A percentile compares a stretch with the other conserved stretches of the same genome.
Evolutionary conservation across 2,329 filamentous ascomycete genomes (phyloP).

Genomic region (Microcyclospora pomicola): DNA sequence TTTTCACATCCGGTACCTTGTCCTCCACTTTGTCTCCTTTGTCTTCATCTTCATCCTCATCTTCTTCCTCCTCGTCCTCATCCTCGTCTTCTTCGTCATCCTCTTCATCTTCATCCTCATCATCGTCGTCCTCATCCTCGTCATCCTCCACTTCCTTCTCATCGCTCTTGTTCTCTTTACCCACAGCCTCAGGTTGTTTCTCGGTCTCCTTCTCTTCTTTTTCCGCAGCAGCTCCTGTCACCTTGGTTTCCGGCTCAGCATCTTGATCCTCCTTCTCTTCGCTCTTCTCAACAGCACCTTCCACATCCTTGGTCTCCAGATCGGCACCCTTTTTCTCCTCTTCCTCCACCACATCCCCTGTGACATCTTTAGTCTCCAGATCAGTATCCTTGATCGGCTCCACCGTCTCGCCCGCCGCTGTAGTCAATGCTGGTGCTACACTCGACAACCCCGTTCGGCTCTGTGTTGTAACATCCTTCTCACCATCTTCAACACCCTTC

Average conservation of each 20-base stretch:
- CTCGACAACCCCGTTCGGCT: neutral
- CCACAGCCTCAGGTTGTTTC: neutral
- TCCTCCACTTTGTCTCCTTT: slow-evolving; percentile 1
- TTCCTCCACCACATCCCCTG: neutral
- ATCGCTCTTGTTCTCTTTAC: slow-evolving; percentile 1
- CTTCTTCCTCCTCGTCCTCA: slow-evolving; percentile 3
- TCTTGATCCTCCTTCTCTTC: slow-evolving; percentile 1
- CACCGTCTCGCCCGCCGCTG: neutral
- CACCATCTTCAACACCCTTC: slow-evolving; percentile 1
- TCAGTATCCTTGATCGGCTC: neutral
- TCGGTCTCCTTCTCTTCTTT: slow-evolving; percentile 1
- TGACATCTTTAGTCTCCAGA: neutral
- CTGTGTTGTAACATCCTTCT: slow-evolving; percentile 6
- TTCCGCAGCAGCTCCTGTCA: neutral
- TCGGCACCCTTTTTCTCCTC: neutral
- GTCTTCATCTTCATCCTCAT: slow-evolving; percentile 4
- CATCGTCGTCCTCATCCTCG: neutral
- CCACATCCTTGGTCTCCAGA: neutral
- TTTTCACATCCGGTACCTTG: neutral
- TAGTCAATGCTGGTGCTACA: neutral
- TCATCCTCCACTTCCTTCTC: neutral
- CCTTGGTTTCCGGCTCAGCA: slow-evolving; percentile 4
- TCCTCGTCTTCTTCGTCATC: slow-evolving; percentile 1
- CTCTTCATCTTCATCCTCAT: neutral
- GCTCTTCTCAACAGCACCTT: neutral